phyloP scores from a whole-genome alignment of 2,329 filamentous ascomycete genomes.

The Xylaria digitata region DNA sequence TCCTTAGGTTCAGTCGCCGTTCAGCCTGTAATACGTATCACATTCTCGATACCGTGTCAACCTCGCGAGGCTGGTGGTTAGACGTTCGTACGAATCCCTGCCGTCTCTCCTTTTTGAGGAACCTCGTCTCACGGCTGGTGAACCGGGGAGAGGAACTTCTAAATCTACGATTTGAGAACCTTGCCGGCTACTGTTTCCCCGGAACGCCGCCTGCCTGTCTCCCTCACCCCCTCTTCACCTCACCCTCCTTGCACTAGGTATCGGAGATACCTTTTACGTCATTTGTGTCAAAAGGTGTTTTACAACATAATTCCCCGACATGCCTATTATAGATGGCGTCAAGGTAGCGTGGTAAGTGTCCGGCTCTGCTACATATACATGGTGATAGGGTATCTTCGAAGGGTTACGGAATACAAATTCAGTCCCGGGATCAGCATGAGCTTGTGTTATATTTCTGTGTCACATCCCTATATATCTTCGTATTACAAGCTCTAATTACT shows the following conservation, averaged over 20 bases:
- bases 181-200: conserved; percentile 12
- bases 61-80: conserved; percentile 11
- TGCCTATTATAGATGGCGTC: conserved; percentile 76
- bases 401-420: not conserved
- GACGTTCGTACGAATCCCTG: conserved; percentile 2
- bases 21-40: conserved; percentile 18
- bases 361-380: conserved; percentile 1
- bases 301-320: conserved; percentile 51
- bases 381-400: conserved; percentile 8
- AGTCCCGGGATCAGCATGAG: not conserved
- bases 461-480: conserved; percentile 5
- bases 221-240: conserved; percentile 22
- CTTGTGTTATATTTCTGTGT: conserved; percentile 1
- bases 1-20: not conserved
- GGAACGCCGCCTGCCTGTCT: conserved; percentile 9
- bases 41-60: conserved; percentile 17
- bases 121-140: not conserved
- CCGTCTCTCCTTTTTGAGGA: not conserved
- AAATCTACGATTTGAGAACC: conserved; percentile 22
- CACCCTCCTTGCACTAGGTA: conserved; percentile 19
- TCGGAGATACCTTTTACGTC: conserved; percentile 11
- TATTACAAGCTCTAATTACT: conserved; percentile 32
- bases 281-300: conserved; percentile 8
- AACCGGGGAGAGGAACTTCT: not conserved
- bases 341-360: conserved; percentile 78